Base-by-base conservation (phyloP, 768 basidiomycete genomes). In the Boletus vermiculosoides region DNA sequence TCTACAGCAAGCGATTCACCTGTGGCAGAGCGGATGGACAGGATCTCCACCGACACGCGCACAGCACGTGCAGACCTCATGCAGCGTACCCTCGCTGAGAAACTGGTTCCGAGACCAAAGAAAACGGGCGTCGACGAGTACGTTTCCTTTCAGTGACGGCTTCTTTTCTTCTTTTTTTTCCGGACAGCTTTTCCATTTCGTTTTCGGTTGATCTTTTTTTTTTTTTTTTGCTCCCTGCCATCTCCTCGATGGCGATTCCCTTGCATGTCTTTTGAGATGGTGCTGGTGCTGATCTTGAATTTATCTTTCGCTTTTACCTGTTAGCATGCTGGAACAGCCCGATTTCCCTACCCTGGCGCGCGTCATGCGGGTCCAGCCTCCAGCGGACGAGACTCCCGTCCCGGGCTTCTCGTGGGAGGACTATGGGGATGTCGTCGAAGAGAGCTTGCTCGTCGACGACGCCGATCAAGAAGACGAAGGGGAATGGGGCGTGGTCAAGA, bases 391-490 rank as follows among this genome's bases (percentile, higher is more conserved):
- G 53, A 75, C 77, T 41, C 85, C 87, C 16, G 83, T 81, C 9
- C 70, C 76, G 7, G 88, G 88, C 0, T 87, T 86, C 67, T 83
- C 87, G 0, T 89, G 86, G 89, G 84, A 73, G 0, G 88, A 91
- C 73, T 90, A 90, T 64, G 90, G 90, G 55, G 86, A 90, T 50
- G 82, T 82, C 22, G 69, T 80, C 50, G 65, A 65, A 18, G 72
- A 66, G 0, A 62, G 60, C 34, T 67, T 71, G 39, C 78, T 72
- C 12, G 78, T 76, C n/a, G 79, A 79, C 48, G 85, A 84, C 44
- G 83, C 81, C 5, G 87, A 84, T 56, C 84, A 81, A 28, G 89
- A 88, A 66, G 90, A 90, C 52, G 89, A 87, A 50, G 87, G 84
- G 3, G 78, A 76, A 18, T 92, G 90, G 92, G 88, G 83, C 23